A percentile compares a stretch with the other conserved stretches of the same genome.
Evolutionary conservation across 371 early-diverging fungal genomes (phyloP).

Genomic region (Mitosporidium daphniae): DNA sequence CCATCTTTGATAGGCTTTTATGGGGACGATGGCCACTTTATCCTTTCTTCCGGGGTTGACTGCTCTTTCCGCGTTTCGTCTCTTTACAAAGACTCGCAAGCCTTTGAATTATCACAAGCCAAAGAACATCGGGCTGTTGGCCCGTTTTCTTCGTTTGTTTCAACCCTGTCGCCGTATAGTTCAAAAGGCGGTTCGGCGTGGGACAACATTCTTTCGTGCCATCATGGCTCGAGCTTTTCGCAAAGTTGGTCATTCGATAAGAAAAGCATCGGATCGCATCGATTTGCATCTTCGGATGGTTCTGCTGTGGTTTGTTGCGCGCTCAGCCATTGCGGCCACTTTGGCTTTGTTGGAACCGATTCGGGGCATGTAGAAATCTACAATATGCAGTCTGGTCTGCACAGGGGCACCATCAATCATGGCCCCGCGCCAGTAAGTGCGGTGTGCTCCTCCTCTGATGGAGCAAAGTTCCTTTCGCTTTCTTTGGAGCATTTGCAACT

Average conservation of each 20-base stretch:
- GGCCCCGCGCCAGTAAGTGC: too few relatives aligned
- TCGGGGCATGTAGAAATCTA: constrained; percentile 38
- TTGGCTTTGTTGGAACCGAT: constrained; percentile 36
- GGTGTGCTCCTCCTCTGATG: too few relatives aligned
- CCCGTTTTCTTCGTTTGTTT: too few relatives aligned
- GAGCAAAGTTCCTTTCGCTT: too few relatives aligned
- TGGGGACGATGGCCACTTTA: constrained; percentile 18
- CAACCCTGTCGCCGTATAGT: too few relatives aligned
- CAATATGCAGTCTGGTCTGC: constrained; percentile 62
- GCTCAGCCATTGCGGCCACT: constrained; percentile 57
- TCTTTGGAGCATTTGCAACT: too few relatives aligned
- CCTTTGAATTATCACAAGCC: constrained; percentile 39
- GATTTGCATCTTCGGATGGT: constrained; percentile 17
- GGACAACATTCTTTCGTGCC: constrained; percentile 53
- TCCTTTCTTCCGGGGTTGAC: constrained; percentile 44
- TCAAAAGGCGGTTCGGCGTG: too few relatives aligned
- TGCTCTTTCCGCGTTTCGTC: constrained; percentile 33
- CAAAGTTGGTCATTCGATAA: constrained; percentile 39
- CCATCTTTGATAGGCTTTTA: constrained; percentile 35
- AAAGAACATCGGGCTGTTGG: too few relatives aligned
- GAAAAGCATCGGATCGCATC: constrained; percentile 25
- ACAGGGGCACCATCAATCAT: too few relatives aligned
- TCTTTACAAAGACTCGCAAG: constrained; percentile 36
- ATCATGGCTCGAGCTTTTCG: constrained; percentile 22
- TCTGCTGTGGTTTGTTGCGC: constrained; percentile 12